Percentiles rank a stretch among this genome's conserved stretches.
Evolutionary conservation across 768 basidiomycete genomes (phyloP).

Genomic region (Lentinula boryana): DNA sequence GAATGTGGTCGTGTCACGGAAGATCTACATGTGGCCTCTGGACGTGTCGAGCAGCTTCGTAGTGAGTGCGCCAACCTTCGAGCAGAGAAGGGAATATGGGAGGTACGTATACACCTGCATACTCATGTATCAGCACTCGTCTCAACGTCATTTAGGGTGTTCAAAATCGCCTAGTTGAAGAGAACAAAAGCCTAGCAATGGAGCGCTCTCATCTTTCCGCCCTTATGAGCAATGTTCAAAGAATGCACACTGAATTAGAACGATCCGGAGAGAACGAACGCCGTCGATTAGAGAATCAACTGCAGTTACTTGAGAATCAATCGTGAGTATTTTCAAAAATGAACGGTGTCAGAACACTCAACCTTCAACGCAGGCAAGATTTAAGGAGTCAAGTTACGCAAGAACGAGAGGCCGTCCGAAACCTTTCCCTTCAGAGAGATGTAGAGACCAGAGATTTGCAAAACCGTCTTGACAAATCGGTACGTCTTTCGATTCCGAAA

Average conservation of each 20-base stretch:
- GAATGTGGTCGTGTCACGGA: conserved; percentile 65
- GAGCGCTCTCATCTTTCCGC: conserved; percentile 85
- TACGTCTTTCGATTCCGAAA: conserved; percentile 26
- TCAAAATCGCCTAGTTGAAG: conserved; percentile 75
- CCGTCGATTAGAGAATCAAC: conserved; percentile 70
- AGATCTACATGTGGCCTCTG: conserved; percentile 53
- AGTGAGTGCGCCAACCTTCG: conserved; percentile 85
- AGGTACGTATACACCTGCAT: conserved; percentile 42
- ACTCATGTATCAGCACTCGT: conserved; percentile 5
- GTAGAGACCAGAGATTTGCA: conserved; percentile 76
- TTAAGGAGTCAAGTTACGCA: conserved; percentile 60
- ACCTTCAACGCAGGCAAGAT: conserved; percentile 53
- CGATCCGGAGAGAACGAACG: conserved; percentile 80
- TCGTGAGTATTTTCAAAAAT: conserved; percentile 39
- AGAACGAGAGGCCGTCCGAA: conserved; percentile 72
- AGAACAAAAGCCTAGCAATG: conserved; percentile 72
- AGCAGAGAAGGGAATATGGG: conserved; percentile 93
- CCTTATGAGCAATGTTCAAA: conserved; percentile 84
- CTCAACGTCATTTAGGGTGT: conserved; percentile 46
- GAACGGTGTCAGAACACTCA: neutral
- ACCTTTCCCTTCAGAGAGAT: conserved; percentile 73
- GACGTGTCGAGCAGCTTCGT: conserved; percentile 67
- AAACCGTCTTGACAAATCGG: conserved; percentile 61
- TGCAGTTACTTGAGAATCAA: conserved; percentile 74
- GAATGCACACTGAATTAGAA: conserved; percentile 86